These are phyloP conservation scores for Porodaedalea pini DNA, from an alignment of 1,284 basidiomycete genomes.

Conservation along the genomic window DNA sequence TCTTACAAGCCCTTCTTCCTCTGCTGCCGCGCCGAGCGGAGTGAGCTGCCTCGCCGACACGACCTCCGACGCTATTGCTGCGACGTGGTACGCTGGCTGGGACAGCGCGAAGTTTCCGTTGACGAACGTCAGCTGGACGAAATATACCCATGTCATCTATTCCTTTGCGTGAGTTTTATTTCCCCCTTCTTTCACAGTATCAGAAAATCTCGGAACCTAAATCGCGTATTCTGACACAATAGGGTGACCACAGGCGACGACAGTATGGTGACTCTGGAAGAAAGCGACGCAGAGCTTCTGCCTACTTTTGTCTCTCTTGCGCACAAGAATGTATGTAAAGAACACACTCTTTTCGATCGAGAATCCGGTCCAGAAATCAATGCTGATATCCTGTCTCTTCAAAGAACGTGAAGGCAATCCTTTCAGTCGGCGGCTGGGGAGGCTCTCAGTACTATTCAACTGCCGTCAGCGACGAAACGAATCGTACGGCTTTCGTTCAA, in stretches of 20 bases:
- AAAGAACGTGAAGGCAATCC: conserved; percentile 64
- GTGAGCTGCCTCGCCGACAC: neutral
- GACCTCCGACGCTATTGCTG: conserved; percentile 33
- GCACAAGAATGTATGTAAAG: conserved; percentile 42
- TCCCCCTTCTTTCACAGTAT: too few species aligned
- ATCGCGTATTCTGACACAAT: too few species aligned
- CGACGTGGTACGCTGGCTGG: conserved; percentile 67
- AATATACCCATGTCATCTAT: conserved; percentile 63
- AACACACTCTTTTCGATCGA: neutral
- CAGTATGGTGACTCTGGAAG: conserved; percentile 38
- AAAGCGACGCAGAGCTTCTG: conserved; percentile 41
- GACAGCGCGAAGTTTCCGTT: conserved; percentile 46
- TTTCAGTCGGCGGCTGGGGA: conserved; percentile 88
- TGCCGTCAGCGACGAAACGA: conserved; percentile 56
- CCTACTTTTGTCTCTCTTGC: conserved; percentile 53
- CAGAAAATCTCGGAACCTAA: too few species aligned
- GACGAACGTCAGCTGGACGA: conserved; percentile 50
- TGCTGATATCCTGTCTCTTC: conserved; percentile 25
- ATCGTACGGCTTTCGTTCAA: conserved; percentile 64
- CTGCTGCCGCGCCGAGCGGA: neutral
- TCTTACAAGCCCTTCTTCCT: neutral
- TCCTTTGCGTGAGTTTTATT: conserved; percentile 56
- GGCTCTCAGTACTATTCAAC: conserved; percentile 78
- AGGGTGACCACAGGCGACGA: conserved; percentile 44
- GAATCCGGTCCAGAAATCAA: too few species aligned